Percentiles rank a stretch among this genome's conserved stretches.
These are phyloP conservation scores for Trichosporon asahii DNA, from an alignment of 1,284 basidiomycete genomes.

Conservation along the genomic window DNA sequence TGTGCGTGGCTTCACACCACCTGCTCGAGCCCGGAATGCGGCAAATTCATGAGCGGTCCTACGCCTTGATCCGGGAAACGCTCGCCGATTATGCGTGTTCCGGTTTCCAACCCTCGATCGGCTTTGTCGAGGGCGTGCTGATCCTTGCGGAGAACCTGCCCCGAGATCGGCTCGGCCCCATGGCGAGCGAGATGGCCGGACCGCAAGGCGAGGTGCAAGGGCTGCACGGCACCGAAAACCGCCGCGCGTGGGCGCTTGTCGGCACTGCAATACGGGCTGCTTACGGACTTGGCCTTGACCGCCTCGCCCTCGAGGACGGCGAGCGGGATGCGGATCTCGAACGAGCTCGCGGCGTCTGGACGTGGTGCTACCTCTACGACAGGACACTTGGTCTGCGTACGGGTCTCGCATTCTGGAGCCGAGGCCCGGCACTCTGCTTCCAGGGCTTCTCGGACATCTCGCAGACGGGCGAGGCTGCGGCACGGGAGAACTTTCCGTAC, in stretches of 20 bases:
- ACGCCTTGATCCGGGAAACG: slow-evolving; percentile 42
- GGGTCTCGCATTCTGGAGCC: slow-evolving; percentile 53
- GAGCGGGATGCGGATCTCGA: slow-evolving; percentile 43
- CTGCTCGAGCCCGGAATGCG: slow-evolving; percentile 34
- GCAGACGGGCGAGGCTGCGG: slow-evolving; percentile 46
- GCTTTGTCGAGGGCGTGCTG: slow-evolving; percentile 52
- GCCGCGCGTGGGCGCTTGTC: slow-evolving; percentile 51
- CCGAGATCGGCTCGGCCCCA: slow-evolving; percentile 24
- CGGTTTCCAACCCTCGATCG: slow-evolving; percentile 48
- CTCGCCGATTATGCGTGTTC: slow-evolving; percentile 46
- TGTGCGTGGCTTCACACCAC: slow-evolving; percentile 50
- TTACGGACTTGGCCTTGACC: slow-evolving; percentile 48
- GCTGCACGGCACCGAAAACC: slow-evolving; percentile 48
- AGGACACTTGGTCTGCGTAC: slow-evolving; percentile 51
- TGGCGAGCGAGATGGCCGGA: slow-evolving; percentile 24
- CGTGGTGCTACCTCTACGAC: slow-evolving; percentile 54
- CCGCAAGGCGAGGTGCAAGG: slow-evolving; percentile 32
- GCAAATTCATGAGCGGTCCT: slow-evolving; percentile 40
- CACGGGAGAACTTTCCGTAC: slow-evolving; percentile 49
- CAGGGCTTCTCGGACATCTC: slow-evolving; percentile 45
- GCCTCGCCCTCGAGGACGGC: slow-evolving; percentile 44
- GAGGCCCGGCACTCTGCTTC: slow-evolving; percentile 51
- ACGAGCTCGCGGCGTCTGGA: slow-evolving; percentile 52
- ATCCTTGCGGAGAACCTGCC: slow-evolving; percentile 50
- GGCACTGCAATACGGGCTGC: slow-evolving; percentile 50